Conservation (phyloP, 2,329 filamentous ascomycete species). For the Ascochyta fabae region DNA sequence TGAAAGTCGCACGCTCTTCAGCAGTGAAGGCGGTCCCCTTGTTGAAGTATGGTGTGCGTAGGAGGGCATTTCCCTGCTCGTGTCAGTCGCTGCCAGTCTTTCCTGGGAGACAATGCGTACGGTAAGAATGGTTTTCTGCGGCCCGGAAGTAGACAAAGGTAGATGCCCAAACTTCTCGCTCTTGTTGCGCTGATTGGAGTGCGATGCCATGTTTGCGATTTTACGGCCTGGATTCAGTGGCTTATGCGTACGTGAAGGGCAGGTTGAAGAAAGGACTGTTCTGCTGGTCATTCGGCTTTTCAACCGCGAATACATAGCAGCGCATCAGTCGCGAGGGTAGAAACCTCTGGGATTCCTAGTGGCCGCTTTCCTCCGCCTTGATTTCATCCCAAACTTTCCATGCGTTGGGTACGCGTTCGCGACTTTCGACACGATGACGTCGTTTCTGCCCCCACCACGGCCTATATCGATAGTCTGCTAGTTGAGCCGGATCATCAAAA, state of each 20-base stretch:
- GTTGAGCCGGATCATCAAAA: not conserved
- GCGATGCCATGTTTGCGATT: conserved; percentile 19
- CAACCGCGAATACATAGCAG: conserved; percentile 1
- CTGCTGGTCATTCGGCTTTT: not conserved
- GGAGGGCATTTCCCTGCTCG: conserved; percentile 55
- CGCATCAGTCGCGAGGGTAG: not conserved
- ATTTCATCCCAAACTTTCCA: not conserved
- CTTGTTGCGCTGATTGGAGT: conserved; percentile 35
- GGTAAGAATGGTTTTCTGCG: conserved; percentile 49
- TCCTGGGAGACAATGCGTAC: conserved; percentile 25
- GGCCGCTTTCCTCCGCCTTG: conserved; percentile 6
- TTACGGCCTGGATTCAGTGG: not conserved
- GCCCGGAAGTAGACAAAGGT: conserved; percentile 52
- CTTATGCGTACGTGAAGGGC: not conserved
- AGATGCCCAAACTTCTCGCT: conserved; percentile 47
- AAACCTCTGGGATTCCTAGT: not conserved
- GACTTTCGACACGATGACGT: conserved; percentile 16
- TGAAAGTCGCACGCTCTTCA: conserved; percentile 73
- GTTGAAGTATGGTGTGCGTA: conserved; percentile 75
- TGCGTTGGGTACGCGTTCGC: not conserved
- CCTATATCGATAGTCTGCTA: not conserved
- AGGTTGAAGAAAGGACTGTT: not conserved
- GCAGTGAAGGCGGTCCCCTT: conserved; percentile 80
- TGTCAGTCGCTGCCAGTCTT: not conserved
- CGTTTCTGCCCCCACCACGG: conserved; percentile 11